Conservation (phyloP, 2,329 filamentous ascomycete genomes). For the Fusarium oligoseptatum region DNA sequence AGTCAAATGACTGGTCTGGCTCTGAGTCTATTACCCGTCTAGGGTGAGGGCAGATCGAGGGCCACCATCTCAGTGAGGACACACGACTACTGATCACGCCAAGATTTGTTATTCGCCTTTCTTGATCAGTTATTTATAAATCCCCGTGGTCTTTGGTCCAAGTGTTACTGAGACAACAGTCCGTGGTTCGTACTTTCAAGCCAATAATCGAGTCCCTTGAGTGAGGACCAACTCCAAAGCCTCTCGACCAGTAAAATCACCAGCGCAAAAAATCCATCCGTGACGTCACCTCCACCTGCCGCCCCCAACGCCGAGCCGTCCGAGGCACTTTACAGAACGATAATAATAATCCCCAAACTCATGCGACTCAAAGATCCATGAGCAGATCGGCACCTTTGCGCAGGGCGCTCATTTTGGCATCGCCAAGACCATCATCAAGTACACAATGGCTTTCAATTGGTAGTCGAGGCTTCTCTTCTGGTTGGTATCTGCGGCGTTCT, state of each 20-base stretch:
- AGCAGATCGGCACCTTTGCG: conserved; percentile 32
- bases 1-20: background rate
- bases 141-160: background rate
- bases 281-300: conserved; percentile 39
- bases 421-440: background rate
- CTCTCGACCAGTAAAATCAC: background rate
- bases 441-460: conserved; percentile 14
- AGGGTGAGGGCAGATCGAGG: background rate
- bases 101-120: background rate
- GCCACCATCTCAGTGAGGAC: background rate
- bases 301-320: conserved; percentile 3
- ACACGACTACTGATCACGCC: background rate
- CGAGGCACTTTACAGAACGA: conserved; percentile 8
- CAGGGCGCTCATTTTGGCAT: conserved; percentile 15
- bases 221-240: background rate
- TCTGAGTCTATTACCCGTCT: background rate
- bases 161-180: background rate
- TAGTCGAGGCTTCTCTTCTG: conserved; percentile 31
- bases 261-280: conserved; percentile 7
- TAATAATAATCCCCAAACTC: background rate
- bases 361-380: conserved; percentile 39
- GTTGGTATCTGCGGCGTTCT: conserved; percentile 23
- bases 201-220: background rate
- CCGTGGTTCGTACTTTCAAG: background rate
- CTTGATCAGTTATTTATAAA: background rate